These are phyloP conservation scores for Stephania cephalantha DNA, from an alignment of 164 flowering plant genomes.

Conservation along the genomic window DNA sequence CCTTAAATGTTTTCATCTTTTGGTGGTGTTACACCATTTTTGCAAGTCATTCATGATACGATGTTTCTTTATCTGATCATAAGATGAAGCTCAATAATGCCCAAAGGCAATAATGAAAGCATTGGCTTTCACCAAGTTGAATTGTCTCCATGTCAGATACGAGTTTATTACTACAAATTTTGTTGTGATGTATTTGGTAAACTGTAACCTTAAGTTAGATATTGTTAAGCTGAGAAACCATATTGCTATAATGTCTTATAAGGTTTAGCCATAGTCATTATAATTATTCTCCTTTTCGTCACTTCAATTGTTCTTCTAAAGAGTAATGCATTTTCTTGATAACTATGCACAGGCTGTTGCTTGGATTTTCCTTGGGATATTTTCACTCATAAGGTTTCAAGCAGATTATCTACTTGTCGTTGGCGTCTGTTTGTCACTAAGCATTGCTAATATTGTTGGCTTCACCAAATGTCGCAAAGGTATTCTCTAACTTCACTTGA, in stretches of 20 bases:
- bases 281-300: background rate
- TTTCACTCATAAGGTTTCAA: constrained; percentile 88
- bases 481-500: constrained; percentile 17
- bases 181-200: too few relatives aligned
- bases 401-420: constrained; percentile 89
- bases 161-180: too few relatives aligned
- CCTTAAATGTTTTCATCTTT: too few relatives aligned
- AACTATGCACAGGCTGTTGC: constrained; percentile 56
- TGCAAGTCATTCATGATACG: too few relatives aligned
- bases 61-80: too few relatives aligned
- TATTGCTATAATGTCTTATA: background rate
- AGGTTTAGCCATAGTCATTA: background rate
- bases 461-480: constrained; percentile 96
- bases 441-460: constrained; percentile 90
- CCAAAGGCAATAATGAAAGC: too few relatives aligned
- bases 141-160: too few relatives aligned
- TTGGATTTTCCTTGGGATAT: constrained; percentile 79
- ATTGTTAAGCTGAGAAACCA: background rate
- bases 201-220: background rate
- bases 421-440: constrained; percentile 87
- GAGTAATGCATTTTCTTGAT: background rate
- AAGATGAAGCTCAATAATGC: too few relatives aligned
- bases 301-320: background rate
- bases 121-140: too few relatives aligned
- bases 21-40: too few relatives aligned